Base-by-base conservation (phyloP, 176 grass and related monocot species). In the Oryza australiensis region DNA sequence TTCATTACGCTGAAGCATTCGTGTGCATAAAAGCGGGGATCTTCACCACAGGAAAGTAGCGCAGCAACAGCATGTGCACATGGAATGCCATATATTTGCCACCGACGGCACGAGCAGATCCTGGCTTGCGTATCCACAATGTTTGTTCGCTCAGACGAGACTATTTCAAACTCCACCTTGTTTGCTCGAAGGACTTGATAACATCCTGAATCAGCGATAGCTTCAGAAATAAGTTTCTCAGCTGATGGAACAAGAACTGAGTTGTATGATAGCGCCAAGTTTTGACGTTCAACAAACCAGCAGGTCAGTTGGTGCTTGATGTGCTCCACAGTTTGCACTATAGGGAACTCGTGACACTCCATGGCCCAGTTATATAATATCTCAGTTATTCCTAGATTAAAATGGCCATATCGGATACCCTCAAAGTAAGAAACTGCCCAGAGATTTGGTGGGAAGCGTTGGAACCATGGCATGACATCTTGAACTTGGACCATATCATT, bases 101-200 rank as follows among this genome's bases (percentile, higher is more conserved):
- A 98, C 49, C 96, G 88, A 46, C 87, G 88, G 51, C 96, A 98
- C 3, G 96, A 93, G 68, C 96, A 98, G 80, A 77, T 83, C 75
- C 93, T 90, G 13, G 75, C 72, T 72, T 98, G 89, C 64, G 94
- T 95, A 86, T 95, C 93, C 62, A 98, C 96, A 77, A 98, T 98
- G 73, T 98, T 98, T 72, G 96, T 98, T 83, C 93, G 75, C 84
- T 98, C 96, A 10, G 90, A 88, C 41, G 96, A 98, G 64, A 98
- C 96, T 2, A 98, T 95, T 79, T 98, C 96, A 88, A 98, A 98
- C 82, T 98, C 96, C 59, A 98, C 96, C 83, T 95, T 98, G 82
- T 98, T 98, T 76, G 96, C 96, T 86, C 93, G 82, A 34, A 98
- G 91, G 71, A 98, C 96, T 90, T 98, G 93, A 84, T 98, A 98